These are phyloP conservation scores for Fomitopsis pinicola DNA, from an alignment of 1,284 basidiomycete species.

Conservation along the genomic window DNA sequence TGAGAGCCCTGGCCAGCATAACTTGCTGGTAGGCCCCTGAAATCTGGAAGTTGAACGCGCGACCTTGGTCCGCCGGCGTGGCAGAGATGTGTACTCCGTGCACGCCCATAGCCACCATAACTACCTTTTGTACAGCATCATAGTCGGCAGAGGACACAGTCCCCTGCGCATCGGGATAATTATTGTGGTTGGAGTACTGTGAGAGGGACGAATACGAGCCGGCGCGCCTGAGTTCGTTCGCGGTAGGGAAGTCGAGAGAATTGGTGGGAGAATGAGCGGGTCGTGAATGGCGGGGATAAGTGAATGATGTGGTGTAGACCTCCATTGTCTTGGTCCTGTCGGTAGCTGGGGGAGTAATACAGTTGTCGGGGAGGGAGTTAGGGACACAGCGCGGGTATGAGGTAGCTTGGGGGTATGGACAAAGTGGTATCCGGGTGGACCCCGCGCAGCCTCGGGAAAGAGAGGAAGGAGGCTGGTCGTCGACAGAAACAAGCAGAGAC, in stretches of 20 bases:
- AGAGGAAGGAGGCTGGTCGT: conserved; percentile 24
- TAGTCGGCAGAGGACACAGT: conserved; percentile 44
- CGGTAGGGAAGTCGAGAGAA: conserved; percentile 57
- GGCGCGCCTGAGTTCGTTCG: conserved; percentile 37
- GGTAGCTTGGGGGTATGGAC: conserved; percentile 32
- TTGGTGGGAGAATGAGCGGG: conserved; percentile 58
- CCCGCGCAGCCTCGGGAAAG: conserved; percentile 28
- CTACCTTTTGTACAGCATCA: conserved; percentile 80
- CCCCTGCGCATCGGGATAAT: conserved; percentile 27
- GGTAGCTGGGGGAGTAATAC: conserved; percentile 28
- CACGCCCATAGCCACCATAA: conserved; percentile 72
- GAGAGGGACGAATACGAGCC: conserved; percentile 37
- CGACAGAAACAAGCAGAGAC: conserved; percentile 27
- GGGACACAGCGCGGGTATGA: conserved; percentile 34
- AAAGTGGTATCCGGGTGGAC: conserved; percentile 32
- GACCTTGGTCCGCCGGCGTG: conserved; percentile 66
- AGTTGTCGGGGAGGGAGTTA: conserved; percentile 25
- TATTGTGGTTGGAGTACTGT: conserved; percentile 37
- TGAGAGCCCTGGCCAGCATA: conserved; percentile 84
- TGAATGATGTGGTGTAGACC: conserved; percentile 90
- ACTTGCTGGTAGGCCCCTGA: conserved; percentile 92
- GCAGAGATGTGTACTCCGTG: conserved; percentile 83
- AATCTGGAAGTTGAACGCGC: conserved; percentile 86
- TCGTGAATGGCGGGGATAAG: conserved; percentile 75
- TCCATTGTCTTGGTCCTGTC: conserved; percentile 59